Conservation (phyloP, 768 basidiomycete genomes). For the Mycena haematopus region DNA sequence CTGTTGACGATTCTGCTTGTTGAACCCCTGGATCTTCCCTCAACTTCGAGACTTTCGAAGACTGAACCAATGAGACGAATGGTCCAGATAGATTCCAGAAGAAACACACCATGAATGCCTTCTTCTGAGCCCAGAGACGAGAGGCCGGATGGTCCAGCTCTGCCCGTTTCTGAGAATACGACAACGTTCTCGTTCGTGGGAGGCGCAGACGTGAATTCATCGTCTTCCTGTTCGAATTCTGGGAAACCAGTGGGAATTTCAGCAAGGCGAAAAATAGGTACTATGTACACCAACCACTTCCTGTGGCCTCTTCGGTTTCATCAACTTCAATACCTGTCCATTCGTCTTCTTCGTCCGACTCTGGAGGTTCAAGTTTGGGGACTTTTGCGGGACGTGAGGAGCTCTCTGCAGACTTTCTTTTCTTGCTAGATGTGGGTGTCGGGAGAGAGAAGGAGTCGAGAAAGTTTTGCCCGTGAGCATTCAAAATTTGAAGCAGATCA, state of each 20-base stretch:
- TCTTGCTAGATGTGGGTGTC: slow-evolving; percentile 20
- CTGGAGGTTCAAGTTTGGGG: slow-evolving; percentile 18
- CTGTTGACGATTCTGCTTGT: slow-evolving; percentile 34
- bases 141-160: slow-evolving; percentile 28
- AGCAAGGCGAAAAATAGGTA: neutral
- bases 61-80: slow-evolving; percentile 49
- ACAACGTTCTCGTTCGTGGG: slow-evolving; percentile 53
- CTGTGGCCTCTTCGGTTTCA: slow-evolving; percentile 33
- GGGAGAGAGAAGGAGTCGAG: slow-evolving; percentile 47
- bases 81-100: neutral
- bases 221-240: slow-evolving; percentile 54
- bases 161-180: slow-evolving; percentile 55
- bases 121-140: slow-evolving; percentile 54
- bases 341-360: slow-evolving; percentile 19
- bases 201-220: slow-evolving; percentile 46
- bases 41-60: slow-evolving; percentile 76
- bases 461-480: slow-evolving; percentile 56
- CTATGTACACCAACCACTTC: slow-evolving; percentile 22
- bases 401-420: slow-evolving; percentile 30
- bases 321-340: slow-evolving; percentile 27
- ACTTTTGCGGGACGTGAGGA: slow-evolving; percentile 21
- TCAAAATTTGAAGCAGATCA: slow-evolving; percentile 48
- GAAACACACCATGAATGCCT: slow-evolving; percentile 75
- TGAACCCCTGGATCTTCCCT: slow-evolving; percentile 41
- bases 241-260: neutral